Evolutionary conservation across 1,139 yeast genomes (phyloP), one percentile per base, ranked within the genome.

Genomic region (Taphrina pruni): DNA sequence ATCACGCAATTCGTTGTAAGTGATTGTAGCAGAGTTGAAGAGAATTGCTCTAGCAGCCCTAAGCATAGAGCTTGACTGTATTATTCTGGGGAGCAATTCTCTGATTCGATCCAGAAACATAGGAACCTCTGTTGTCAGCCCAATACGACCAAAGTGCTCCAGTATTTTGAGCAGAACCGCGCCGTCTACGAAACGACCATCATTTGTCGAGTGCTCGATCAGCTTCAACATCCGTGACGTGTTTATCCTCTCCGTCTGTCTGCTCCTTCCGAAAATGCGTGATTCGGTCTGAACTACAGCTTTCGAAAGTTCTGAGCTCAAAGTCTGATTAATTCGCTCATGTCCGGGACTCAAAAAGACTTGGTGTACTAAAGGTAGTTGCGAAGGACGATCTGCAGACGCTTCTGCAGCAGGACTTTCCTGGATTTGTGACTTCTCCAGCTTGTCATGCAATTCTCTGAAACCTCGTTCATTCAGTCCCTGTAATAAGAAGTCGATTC

Each of bases 41-140:
- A 65, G 46, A 35, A 64, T 56, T 51, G 72, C 72, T 58, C 70
- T 68, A 60, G 69, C 69, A 5, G 60, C 66, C 38, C 71, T 69
- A 14, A 57, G 38, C n/a, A 71, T 50, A 71, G 72, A 69, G 35
- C 67, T 55, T 14, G 71, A 58, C 14, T 8, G 41, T 12, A 45
- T 35, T 8, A 58, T 58, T 2, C 12, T 32, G 9, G 52, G 52
- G 7, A 58, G 39, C 12, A 43, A 6, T 36, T 43, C 14, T 26
- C 12, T 12, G 5, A 14, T 1, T 26, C 43, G 14, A 7, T 12
- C 26, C 11, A 58, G 26, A n/a, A 45, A 7, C 41, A 32, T 26
- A 14, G 11, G 6, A 11, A 39, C 54, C 20, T 58, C 17, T 7
- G 12, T 32, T 14, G 52, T 32, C 4, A 8, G 21, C 6, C 35